phyloP scores from a whole-genome alignment of 257 asterid species.

The Vinca minor region DNA sequence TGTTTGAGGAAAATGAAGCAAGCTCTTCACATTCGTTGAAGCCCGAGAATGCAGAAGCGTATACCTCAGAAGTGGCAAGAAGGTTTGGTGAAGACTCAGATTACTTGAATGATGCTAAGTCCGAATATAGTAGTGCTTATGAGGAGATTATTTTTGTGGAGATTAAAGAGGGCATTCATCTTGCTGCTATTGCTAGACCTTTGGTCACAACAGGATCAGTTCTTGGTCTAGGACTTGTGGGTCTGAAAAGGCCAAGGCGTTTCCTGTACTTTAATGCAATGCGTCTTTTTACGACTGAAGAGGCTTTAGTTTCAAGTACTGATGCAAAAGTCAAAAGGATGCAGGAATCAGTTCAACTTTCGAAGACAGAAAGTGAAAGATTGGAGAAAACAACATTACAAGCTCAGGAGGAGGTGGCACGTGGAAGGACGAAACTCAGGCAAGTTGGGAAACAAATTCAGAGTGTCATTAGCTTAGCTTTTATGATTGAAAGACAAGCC shows the following conservation, averaged over 20 bases:
- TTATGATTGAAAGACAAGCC: conserved; percentile 82
- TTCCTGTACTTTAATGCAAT: no score
- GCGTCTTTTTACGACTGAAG: conserved; percentile 58
- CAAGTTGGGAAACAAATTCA: no score
- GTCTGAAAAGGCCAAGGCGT: conserved; percentile 64
- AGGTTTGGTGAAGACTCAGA: no score
- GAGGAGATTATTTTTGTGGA: conserved; percentile 65
- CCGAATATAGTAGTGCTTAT: conserved; percentile 52
- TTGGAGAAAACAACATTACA: no score
- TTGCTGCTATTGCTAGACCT: conserved; percentile 65
- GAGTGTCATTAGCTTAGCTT: no score
- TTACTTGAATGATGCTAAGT: conserved; percentile 60
- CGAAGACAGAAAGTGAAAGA: no score
- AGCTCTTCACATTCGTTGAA: no score
- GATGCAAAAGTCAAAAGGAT: conserved; percentile 69
- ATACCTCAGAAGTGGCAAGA: no score
- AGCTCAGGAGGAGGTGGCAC: no score
- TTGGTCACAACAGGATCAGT: conserved; percentile 53
- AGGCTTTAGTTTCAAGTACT: conserved; percentile 71
- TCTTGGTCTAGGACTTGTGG: conserved; percentile 56
- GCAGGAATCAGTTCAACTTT: conserved; percentile 52
- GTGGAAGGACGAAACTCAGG: no score
- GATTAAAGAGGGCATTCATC: conserved; percentile 66
- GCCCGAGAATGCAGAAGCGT: no score
- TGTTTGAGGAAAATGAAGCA: no score